Base-by-base conservation (phyloP, 176 grass and related monocot species). In the Zea luxurians region DNA sequence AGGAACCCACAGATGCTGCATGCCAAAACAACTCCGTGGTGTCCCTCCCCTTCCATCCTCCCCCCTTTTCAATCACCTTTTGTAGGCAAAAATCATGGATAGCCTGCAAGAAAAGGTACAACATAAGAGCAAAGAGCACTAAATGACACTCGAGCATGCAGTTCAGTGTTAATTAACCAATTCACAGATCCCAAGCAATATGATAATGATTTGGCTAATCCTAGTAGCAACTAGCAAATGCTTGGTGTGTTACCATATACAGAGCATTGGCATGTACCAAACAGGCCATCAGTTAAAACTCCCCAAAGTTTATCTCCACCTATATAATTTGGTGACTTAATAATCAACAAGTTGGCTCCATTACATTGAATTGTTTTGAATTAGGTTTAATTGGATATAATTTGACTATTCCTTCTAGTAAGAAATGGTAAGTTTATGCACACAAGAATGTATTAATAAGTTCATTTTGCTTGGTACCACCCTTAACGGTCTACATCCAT, bases 11-110 rank as follows among this genome's bases (percentile, higher is more conserved):
- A 99, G 73, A 99, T 57, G 82, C 88, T 88, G 85, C 96, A 99
- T 45, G 81, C 82, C 74, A 99, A 67, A 88, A 92, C 86, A 73
- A 99, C 81, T 68, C 78, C 80, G 10, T 71, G 89, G 74, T 89
- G 81, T 82, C 86, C 90, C 84, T 95, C 91, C 75, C 73, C 88
- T 86, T 89, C 92, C 96, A 95, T 94, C 86, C 88, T 88, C 73
- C 41, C 87, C 79, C 78, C 81, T 66, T 59, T 59, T 48, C 47
- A 80, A 53, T 86, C 83, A 88, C 84, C 75, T 81, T 75, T 48
- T 86, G 68, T 78, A 90, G 80, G 77, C 71, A 84, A 78, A 91
- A 84, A 89, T 80, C 92, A 94, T 94, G 73, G 83, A 63, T 78
- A 60, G 77, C 67, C 91, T 90, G 73, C 50, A 41, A 61, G 43